Evolutionary conservation across 2,329 filamentous ascomycete genomes (phyloP), one percentile per base, ranked within the genome.

Genomic region (Pyricularia sp.): DNA sequence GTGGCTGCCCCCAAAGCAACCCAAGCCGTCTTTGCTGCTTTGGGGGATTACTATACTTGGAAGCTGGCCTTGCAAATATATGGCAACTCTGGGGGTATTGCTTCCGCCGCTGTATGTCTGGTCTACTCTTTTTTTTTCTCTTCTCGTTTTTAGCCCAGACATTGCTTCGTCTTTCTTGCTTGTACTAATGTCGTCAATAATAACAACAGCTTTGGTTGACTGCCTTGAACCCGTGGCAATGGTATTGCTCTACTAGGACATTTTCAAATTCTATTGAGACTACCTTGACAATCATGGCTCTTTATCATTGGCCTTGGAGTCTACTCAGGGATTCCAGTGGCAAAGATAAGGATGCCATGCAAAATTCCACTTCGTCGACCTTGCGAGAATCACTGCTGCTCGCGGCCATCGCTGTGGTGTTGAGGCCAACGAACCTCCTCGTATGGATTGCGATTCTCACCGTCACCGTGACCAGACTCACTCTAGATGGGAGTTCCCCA

Each of bases 221-320:
- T 3, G 75, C 89, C 59, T 78, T 87, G 71, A 96, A 87, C 75
- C 91, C 94, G 7, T 99, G 94, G 92, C 91, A 97, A 74, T 97
- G 91, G 90, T 97, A 94, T 76, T 94, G 89, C 76, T 94, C 92
- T 1, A 93, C 92, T 0, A 84, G 94, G 61, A 96, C 94, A 0
- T 88, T 99, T 72, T 97, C 93, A 65, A 99, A 99, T 77, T 94
- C 88, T 64, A 79, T 97, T 4, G 94, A 99, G 79, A 91, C 89
- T n/a, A 90, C 89, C 0, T 78, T 99, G 69, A 97, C 93, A 4
- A 81, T 89, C 66, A 81, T 86, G 70, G 93, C 92, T 1, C 79
- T 97, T 60, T 86, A 86, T 73, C 84, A 87, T 70, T 97, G 91
- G 90, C 93, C 94, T 13, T 97, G 94, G 93, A 79, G 85, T 65